A percentile compares a stretch with the other conserved stretches of the same genome.
Conservation (phyloP, 2,329 filamentous ascomycete species). For the Taxawa tesnikishii region DNA sequence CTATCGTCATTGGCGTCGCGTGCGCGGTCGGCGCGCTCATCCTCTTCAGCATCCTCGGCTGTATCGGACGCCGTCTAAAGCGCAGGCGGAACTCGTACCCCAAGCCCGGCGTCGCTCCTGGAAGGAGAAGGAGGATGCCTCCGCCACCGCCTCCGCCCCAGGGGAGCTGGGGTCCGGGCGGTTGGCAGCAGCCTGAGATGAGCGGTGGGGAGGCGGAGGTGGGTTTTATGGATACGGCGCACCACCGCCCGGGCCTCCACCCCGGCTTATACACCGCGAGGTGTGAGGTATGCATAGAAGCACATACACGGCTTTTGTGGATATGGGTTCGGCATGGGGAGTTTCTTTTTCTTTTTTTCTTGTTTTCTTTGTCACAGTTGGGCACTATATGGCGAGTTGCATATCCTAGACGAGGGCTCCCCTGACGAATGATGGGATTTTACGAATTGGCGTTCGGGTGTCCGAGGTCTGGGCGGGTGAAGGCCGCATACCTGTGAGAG, state of each 20-base stretch:
- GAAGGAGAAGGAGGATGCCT: slow-evolving; percentile 13
- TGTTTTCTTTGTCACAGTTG: too few species aligned
- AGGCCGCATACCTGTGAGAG: too few species aligned
- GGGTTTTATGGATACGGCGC: slow-evolving; percentile 3
- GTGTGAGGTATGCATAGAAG: slow-evolving; percentile 11
- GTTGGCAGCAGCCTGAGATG: neutral
- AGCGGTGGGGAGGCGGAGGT: slow-evolving; percentile 2
- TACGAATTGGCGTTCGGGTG: too few species aligned
- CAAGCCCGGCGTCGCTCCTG: slow-evolving; percentile 18
- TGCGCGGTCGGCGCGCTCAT: slow-evolving; percentile 61
- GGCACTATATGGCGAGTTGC: too few species aligned
- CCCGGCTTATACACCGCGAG: slow-evolving; percentile 5
- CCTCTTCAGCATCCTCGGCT: slow-evolving; percentile 55
- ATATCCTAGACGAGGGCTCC: too few species aligned
- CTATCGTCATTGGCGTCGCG: slow-evolving; percentile 70
- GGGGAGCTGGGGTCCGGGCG: neutral
- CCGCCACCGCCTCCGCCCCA: slow-evolving; percentile 1
- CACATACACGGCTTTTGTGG: too few species aligned
- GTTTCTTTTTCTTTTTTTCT: too few species aligned
- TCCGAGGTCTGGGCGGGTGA: too few species aligned
- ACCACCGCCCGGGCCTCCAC: slow-evolving; percentile 1
- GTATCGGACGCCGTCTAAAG: slow-evolving; percentile 41
- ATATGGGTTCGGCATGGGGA: too few species aligned
- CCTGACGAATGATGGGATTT: too few species aligned
- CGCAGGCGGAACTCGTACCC: slow-evolving; percentile 12